Base-by-base conservation (phyloP, 2,329 filamentous ascomycete species). In the Aureobasidium melanogenum region DNA sequence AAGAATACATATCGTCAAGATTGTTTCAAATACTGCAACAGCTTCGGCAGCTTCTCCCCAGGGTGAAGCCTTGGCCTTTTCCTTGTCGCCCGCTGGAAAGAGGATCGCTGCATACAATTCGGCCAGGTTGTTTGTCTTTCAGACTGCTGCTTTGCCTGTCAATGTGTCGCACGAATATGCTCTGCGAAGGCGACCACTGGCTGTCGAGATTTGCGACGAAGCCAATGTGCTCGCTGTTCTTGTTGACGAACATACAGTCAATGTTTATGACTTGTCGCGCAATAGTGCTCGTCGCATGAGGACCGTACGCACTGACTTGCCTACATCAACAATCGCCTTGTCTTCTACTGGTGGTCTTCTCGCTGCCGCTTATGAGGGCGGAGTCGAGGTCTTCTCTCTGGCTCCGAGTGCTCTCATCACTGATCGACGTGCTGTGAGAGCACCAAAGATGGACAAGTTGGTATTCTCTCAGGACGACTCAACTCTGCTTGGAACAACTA, bases 331-430 rank as follows among this genome's bases (percentile, higher is more conserved):
- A 28, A 90, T 96, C 67, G 86, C 89, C 14, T 76, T 96, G 32
- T 92, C 91, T 0, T 88, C 90, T 1, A 89, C 86, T 63, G 90
- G 89, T 41, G 86, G 86, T 26, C 87, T 96, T 4, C 76, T 96
- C 51, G 91, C 91, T n/a, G 87, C 89, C 30, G 90, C 91, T 6
- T 96, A 92, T 71, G 87, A 93, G 71, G 88, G 88, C 50, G 89
- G 89, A 9, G 91, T 96, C 63, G 91, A 96, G 72, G 88, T 96
- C 0, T 88, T 89, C 54, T 89, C 90, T 7, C 75, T 96, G 34
- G 83, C 83, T 60, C 78, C 85, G 2, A 82, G 78, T 60, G 84
- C 84, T 8, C 65, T 72, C 22, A 67, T 70, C 5, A 72, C 72
- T 6, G 72, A 73, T 54, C 66, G 72, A 17, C 64, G 72, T 65